phyloP scores from a whole-genome alignment of 1,284 basidiomycete species.

The Cutaneotrichosporon daszewskae region DNA sequence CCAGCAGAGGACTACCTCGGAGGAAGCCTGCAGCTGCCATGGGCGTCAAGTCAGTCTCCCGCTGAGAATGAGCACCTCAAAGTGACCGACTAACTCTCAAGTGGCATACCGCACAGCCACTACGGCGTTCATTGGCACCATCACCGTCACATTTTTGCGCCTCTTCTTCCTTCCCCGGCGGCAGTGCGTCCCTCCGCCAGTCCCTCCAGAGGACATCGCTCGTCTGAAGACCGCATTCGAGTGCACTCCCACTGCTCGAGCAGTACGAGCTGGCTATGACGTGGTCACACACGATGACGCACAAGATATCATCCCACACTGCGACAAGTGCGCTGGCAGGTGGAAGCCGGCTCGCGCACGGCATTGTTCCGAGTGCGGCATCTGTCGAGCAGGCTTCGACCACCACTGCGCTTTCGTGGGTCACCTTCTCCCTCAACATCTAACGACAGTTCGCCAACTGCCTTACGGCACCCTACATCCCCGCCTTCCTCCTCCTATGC shows the following conservation, averaged over 20 bases:
- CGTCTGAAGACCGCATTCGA: slow-evolving; percentile 23
- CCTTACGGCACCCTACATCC: slow-evolving; percentile 36
- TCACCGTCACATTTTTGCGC: slow-evolving; percentile 26
- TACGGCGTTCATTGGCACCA: slow-evolving; percentile 15
- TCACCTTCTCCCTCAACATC: not conserved
- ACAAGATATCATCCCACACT: not conserved
- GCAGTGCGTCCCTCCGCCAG: slow-evolving; percentile 26
- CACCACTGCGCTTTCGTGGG: slow-evolving; percentile 43
- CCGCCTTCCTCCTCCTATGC: slow-evolving; percentile 29
- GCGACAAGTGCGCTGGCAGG: slow-evolving; percentile 16
- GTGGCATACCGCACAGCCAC: slow-evolving; percentile 19
- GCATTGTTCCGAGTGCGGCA: slow-evolving; percentile 40
- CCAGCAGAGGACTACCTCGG: not conserved
- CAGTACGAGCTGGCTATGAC: not conserved
- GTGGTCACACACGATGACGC: not conserved
- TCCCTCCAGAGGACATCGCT: slow-evolving; percentile 19
- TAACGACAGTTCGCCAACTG: slow-evolving; percentile 40
- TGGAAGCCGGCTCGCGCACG: slow-evolving; percentile 42
- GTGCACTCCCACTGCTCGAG: slow-evolving; percentile 23
- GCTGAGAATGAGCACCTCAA: too few species aligned
- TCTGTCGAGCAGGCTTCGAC: slow-evolving; percentile 40
- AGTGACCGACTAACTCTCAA: too few species aligned
- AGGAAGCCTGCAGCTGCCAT: not conserved
- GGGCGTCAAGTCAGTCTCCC: not conserved
- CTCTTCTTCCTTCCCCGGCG: slow-evolving; percentile 36